Evolutionary conservation across 164 flowering plant species (phyloP), one percentile per base, ranked within the genome.

Genomic region (Houttuynia cordata): DNA sequence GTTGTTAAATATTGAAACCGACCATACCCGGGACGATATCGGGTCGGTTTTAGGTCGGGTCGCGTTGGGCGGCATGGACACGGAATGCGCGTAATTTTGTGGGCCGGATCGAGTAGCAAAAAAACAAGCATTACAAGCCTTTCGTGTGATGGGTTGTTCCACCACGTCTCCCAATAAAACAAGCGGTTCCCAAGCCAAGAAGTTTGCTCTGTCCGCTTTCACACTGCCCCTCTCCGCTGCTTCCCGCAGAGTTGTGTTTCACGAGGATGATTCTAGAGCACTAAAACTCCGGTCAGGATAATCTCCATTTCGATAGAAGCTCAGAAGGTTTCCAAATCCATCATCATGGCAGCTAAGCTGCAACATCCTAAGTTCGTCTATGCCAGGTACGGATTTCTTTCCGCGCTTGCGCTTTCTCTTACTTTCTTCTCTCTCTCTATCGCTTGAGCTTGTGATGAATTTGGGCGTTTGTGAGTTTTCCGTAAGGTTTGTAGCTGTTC

Each of bases 311-410:
- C 6, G 37, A 30, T 30, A 2, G 37, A 30, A 30, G 37, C 2
- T 2, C 37, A 30, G 37, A 30, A 37, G 24, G 17, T 20, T 58
- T 17, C 18, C 3, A 60, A 45, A 18, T 50, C 24, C 41, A 23
- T 5, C 7, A 14, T 13, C 9, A 62, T 62, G 65, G 59, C 65
- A 42, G 24, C 45, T 7, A 41, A 24, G 30, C 25, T 62, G 22
- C 65, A 62, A 10, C 64, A 62, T 15, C 53, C 41, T 58, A 62
- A 55, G 39, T 54, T 54, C 59, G 24, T 62, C 30, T 62, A 30
- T 15, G 13, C 59, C 0, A 42, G 65, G 65, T 62, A 21, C 57
- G 45, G 14, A 8, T 49, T 42, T 17, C 37, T 42, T 37, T 51
- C 49, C 60, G 8, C 20, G 10, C 18, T 21, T 37, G 24, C 15